Conservation (phyloP, 2,329 filamentous ascomycete species). For the Monosporascus sp. region DNA sequence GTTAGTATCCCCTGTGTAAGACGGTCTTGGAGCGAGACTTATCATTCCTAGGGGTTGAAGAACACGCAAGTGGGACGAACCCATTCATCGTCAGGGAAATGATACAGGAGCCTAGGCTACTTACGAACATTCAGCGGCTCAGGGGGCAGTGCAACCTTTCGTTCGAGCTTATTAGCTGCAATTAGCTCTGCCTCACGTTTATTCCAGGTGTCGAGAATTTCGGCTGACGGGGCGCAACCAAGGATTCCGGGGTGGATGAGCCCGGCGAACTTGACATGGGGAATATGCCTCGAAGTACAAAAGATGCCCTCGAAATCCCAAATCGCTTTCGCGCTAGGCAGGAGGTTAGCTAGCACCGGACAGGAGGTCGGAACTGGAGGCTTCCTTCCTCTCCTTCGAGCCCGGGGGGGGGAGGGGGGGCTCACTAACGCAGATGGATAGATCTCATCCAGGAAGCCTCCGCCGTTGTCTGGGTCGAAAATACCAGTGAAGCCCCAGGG, state of each 20-base stretch:
- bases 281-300: slow-evolving; percentile 72
- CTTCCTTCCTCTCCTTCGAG: not conserved
- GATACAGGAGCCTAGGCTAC: not conserved
- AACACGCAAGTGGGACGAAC: no score
- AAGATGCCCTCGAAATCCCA: slow-evolving; percentile 53
- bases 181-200: slow-evolving; percentile 76
- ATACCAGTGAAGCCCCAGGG: slow-evolving; percentile 89
- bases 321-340: slow-evolving; percentile 46
- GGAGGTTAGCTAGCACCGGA: not conserved
- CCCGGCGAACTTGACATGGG: slow-evolving; percentile 79
- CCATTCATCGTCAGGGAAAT: no score
- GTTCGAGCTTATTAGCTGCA: slow-evolving; percentile 56
- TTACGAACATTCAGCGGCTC: slow-evolving; percentile 57
- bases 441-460: slow-evolving; percentile 81
- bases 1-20: not conserved
- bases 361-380: not conserved
- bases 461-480: slow-evolving; percentile 76
- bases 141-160: slow-evolving; percentile 73
- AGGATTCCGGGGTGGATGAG: slow-evolving; percentile 90
- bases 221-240: slow-evolving; percentile 76
- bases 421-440: slow-evolving; percentile 69
- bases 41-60: no score
- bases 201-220: slow-evolving; percentile 79
- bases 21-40: no score
- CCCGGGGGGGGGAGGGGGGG: not conserved